Base-by-base conservation (phyloP, 768 basidiomycete genomes). In the Panus rudis region DNA sequence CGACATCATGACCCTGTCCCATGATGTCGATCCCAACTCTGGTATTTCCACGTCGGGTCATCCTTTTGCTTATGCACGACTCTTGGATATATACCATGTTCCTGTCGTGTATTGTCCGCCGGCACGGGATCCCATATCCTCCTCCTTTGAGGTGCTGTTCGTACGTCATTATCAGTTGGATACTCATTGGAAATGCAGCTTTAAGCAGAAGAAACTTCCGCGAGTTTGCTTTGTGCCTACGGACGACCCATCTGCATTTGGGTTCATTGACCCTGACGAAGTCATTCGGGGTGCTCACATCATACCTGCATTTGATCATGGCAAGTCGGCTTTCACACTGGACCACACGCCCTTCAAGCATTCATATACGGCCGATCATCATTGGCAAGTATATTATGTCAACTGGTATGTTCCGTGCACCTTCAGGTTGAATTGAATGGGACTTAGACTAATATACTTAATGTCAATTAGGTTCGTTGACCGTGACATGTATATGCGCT, bases 1-100 rank as follows among this genome's bases (percentile, higher is more conserved):
- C n/a, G 50, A 51, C 39, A 31, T 55, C 17, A 51, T 57, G 48
- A 33, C 51, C 6, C 24, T 26, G 8, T 8, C 35, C 14, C 30
- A 30, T 22, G 33, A 28, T 2, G 33, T 40, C 3, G 14, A 46
- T 22, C 35, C 43, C 8, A 17, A 35, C 16, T n/a, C n/a, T n/a
- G n/a, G n/a, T n/a, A n/a, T n/a, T n/a, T n/a, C n/a, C n/a, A n/a
- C n/a, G n/a, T 14, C 10, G 6, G 8, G 7, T 0, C 57, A 61
- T 34, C 56, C 58, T 1, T 65, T 45, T 43, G 57, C 54, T 55
- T 64, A 63, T 46, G 61, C 61, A 0, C 51, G 54, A 0, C 46
- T 63, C 2, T 25, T 60, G 5, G 47, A 51, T 1, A 53, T 65
- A 1, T 60, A 54, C 35, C 65, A 67, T 44, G 58, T 30, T 30